Conservation (phyloP, 2,329 filamentous ascomycete genomes). For the Aureobasidium uvarum region DNA sequence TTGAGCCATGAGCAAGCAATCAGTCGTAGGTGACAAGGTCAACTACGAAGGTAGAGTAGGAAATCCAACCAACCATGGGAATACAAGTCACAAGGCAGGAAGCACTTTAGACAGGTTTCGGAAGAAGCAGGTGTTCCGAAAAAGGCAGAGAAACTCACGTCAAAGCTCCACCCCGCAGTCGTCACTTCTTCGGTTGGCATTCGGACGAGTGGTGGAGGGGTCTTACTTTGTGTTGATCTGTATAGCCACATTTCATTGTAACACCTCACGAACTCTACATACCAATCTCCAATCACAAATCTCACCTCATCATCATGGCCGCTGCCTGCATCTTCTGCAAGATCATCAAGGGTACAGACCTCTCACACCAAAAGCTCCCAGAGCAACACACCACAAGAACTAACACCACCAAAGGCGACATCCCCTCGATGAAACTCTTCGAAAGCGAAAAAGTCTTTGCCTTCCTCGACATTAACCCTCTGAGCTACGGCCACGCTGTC, state of each 20-base stretch:
- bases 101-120: constrained; percentile 12
- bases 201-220: constrained; percentile 9
- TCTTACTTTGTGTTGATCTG: not conserved
- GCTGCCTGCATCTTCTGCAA: constrained; percentile 90
- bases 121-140: not conserved
- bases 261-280: not conserved
- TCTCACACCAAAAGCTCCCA: not conserved
- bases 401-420: constrained; percentile 65
- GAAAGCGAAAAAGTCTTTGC: constrained; percentile 92
- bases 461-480: constrained; percentile 92
- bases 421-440: constrained; percentile 93
- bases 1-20: not conserved
- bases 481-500: constrained; percentile 87
- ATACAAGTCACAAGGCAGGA: not conserved
- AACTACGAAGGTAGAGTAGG: not conserved
- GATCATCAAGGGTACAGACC: constrained; percentile 78
- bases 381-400: not conserved
- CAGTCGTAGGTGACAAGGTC: too few relatives aligned
- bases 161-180: constrained; percentile 19
- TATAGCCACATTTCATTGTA: not conserved
- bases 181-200: constrained; percentile 10
- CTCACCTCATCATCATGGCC: not conserved
- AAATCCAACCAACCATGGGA: too few relatives aligned
- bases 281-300: not conserved
- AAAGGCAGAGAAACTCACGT: not conserved